These are phyloP conservation scores for Maudiozyma bulderi DNA, from an alignment of 805 yeast species.

Conservation along the genomic window DNA sequence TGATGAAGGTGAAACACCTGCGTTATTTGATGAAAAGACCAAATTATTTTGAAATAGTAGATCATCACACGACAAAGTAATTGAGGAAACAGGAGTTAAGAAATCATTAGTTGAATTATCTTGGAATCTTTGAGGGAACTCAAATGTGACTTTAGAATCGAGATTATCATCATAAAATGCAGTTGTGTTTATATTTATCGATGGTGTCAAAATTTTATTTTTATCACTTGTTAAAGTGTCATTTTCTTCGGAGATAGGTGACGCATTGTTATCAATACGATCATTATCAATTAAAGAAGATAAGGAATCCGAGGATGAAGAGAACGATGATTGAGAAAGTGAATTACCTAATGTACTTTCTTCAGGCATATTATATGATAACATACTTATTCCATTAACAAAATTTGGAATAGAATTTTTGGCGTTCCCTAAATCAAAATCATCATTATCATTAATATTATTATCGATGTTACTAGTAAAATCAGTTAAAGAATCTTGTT, in stretches of 20 bases:
- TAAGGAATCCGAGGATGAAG: constrained; percentile 1
- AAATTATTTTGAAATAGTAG: background rate
- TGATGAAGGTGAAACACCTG: background rate
- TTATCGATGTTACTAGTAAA: background rate
- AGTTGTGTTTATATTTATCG: background rate
- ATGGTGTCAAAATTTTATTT: background rate
- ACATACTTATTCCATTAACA: background rate
- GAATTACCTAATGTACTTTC: background rate
- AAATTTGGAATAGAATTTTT: background rate
- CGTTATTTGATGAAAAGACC: background rate
- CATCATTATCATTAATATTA: background rate
- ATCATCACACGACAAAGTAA: constrained; percentile 2
- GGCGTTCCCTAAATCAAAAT: background rate
- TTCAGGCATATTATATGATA: background rate
- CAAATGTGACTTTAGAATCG: constrained; percentile 1
- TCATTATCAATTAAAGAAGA: background rate
- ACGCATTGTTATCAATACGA: background rate
- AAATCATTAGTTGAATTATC: constrained; percentile 1
- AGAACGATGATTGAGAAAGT: background rate
- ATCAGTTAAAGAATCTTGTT: background rate
- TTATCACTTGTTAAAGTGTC: background rate
- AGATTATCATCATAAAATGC: background rate
- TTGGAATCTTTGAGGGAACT: background rate
- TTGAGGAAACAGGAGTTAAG: constrained; percentile 2
- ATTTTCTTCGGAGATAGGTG: constrained; percentile 1